A percentile compares a stretch with the other conserved stretches of the same genome.
Conservation (phyloP, 148 eudicot species). For the Chenopodium suecicum region DNA sequence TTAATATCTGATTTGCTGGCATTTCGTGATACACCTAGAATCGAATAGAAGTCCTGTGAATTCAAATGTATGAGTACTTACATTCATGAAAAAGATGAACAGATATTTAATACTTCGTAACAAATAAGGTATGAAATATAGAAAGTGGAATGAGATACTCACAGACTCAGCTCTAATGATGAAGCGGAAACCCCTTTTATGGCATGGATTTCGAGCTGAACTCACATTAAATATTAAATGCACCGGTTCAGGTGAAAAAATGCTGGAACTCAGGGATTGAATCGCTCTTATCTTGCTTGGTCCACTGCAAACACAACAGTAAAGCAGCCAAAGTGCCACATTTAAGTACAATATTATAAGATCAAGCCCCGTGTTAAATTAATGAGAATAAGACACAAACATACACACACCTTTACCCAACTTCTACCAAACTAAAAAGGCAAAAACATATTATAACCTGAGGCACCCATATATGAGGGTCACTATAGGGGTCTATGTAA, state of each 20-base stretch:
- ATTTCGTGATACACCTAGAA: constrained; percentile 83
- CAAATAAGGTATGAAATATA: neutral
- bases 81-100: neutral
- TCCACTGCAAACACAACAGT: constrained; percentile 40
- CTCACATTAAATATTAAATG: constrained; percentile 41
- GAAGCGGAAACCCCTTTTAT: constrained; percentile 55
- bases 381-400: neutral
- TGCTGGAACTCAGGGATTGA: constrained; percentile 55
- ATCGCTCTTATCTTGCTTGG: constrained; percentile 54
- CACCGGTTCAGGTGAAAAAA: constrained; percentile 52
- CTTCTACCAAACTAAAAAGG: too few species aligned
- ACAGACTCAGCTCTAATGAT: constrained; percentile 78
- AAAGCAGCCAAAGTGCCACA: constrained; percentile 14
- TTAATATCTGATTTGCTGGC: constrained; percentile 91
- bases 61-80: neutral
- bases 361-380: neutral
- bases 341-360: neutral
- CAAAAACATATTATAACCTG: too few species aligned
- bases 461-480: too few species aligned
- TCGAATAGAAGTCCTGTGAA: constrained; percentile 75
- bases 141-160: constrained; percentile 35
- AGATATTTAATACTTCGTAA: neutral
- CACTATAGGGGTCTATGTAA: too few species aligned
- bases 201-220: constrained; percentile 37
- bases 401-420: too few species aligned